Base-by-base conservation (phyloP, 2,329 filamentous ascomycete genomes). In the Onygenales sp. region DNA sequence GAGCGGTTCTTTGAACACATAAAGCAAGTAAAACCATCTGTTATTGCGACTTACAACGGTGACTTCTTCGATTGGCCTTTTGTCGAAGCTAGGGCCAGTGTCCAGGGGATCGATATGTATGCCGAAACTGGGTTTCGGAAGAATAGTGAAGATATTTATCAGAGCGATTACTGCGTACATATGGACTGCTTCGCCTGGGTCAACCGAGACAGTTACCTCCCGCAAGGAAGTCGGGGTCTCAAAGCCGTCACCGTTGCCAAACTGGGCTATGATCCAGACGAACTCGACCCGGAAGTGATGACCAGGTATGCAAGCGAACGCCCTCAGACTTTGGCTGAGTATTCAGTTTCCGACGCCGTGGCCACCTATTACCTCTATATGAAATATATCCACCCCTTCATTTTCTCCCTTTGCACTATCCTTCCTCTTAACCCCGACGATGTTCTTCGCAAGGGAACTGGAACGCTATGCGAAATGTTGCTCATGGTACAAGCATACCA, bases 11-110 rank as follows among this genome's bases (percentile, higher is more conserved):
- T 98, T 65, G 77, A 88, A 42, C 93, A 96, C 68, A 87, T 98
- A 70, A 97, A 98, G 65, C 89, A 95, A 68, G 89, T 90, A 0
- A 83, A 87, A 55, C 93, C 93, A 0, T 97, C 91, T 0, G 92
- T 98, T 53, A 98, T 98, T 68, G 92, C 94, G 37, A 98, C 93
- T n/a, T 98, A 98, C 79, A 98, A 98, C 88, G 93, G 93, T 74
- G 93, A 98, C 75, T 98, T 98, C 69, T 98, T 98, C 84, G 93
- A 98, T 85, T 98, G 93, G 93, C 92, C 93, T 0, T 98, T 94
- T 66, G 90, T 98, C 27, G 93, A 98, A 74, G 84, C 93, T 44
- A 80, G 93, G 73, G 89, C 94, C 32, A 94, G 90, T 65, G 81
- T 96, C 59, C 86, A 94, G 61, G 93, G 94, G 33, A 96, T 98